Evolutionary conservation across 495 filamentous ascomycete genomes (phyloP), one percentile per base, ranked within the genome.

Genomic region (Penicillium odoratum): DNA sequence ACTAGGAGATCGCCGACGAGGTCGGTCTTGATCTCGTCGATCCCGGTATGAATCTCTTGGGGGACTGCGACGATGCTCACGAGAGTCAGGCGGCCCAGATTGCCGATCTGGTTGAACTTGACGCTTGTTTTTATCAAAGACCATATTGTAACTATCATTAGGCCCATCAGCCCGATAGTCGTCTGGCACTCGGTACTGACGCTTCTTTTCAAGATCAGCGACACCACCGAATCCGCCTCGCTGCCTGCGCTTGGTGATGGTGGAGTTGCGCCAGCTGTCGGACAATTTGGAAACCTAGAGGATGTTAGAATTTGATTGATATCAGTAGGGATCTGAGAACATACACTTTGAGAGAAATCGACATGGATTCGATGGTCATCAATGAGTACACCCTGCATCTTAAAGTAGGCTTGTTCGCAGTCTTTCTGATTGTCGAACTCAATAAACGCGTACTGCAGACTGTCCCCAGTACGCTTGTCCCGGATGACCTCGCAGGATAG

Each of bases 311-410:
- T 0, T 9, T 16, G 49, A 26, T 25, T 6, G 15, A 3, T 34
- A 40, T 26, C n/a, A 54, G 16, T 13, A 26, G 28, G 9, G 21
- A 16, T 29, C 38, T 40, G 10, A 44, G 29, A n/a, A 69, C 80
- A 61, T 69, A 94, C 94, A 70, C 91, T 96, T 72, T 98, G 94
- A 31, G 92, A 96, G 75, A 98, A 98, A 69, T 98, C 94, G 49
- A 98, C 95, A 70, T 98, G 94, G 55, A 98, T 98, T 36, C 94
- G 89, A 57, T 97, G 92, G 67, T 98, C 94, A 62, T 98, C 94
- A 66, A 98, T 98, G 56, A 98, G 75, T 7, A 97, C 92, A 5
- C 86, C 88, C 69, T 98, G 90, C 94, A 98, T 98, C 75, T 98
- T 98, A 76, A 93, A 93, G 67, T 98, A 98, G 13, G 94, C 94